Conservation (phyloP, 2,329 filamentous ascomycete genomes). For the Sphaerulina vaccinii region DNA sequence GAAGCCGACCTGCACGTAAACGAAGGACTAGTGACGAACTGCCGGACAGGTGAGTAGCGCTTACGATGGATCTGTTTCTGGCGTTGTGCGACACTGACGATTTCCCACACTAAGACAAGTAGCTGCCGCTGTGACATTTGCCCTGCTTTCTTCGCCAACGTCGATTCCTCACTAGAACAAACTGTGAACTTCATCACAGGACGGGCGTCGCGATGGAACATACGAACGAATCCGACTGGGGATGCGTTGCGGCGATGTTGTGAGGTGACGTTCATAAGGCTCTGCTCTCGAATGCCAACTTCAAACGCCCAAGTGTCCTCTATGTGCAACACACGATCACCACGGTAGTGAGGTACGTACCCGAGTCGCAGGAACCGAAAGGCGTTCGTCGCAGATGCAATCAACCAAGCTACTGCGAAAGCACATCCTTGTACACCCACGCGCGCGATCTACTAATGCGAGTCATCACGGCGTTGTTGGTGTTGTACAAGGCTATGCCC, state of each 20-base stretch:
- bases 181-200: no score
- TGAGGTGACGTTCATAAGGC: constrained; percentile 10
- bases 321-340: no score
- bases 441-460: constrained; percentile 11
- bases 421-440: constrained; percentile 12
- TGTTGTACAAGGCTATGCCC: constrained; percentile 13
- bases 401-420: constrained; percentile 9
- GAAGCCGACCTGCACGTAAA: constrained; percentile 13
- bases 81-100: constrained; percentile 16
- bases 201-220: no score
- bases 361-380: constrained; percentile 6
- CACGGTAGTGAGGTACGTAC: neutral
- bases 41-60: constrained; percentile 17
- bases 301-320: no score
- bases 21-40: constrained; percentile 12
- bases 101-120: constrained; percentile 5
- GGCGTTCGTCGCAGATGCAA: neutral
- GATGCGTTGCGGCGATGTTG: neutral
- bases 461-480: constrained; percentile 5
- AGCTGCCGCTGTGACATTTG: constrained; percentile 3
- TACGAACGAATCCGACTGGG: neutral
- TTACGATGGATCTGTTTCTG: constrained; percentile 11
- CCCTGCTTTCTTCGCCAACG: neutral
- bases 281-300: neutral
- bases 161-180: neutral